A percentile compares a stretch with the other conserved stretches of the same genome.
phyloP scores from a whole-genome alignment of 2,329 filamentous ascomycete genomes.

The Penicillium verrucosum region DNA sequence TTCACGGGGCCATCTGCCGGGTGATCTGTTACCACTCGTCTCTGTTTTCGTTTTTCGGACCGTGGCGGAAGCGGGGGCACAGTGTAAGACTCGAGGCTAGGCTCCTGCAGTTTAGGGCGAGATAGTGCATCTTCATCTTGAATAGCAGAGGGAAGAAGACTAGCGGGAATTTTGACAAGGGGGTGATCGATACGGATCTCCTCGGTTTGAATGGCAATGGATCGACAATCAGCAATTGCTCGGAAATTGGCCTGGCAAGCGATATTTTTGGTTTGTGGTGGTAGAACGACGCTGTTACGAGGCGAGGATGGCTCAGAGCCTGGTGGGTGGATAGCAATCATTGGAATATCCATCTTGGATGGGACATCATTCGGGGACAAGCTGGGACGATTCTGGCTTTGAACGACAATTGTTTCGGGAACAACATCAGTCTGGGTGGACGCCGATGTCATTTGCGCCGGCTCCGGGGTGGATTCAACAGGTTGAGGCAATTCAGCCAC shows the following conservation, averaged over 20 bases:
- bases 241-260: conserved; percentile 71
- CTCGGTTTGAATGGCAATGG: conserved; percentile 76
- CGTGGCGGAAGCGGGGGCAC: conserved; percentile 36
- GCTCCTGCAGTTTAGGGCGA: conserved; percentile 20
- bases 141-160: conserved; percentile 76
- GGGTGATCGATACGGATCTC: conserved; percentile 81
- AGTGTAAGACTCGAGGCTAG: conserved; percentile 34
- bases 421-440: conserved; percentile 38
- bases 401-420: conserved; percentile 6
- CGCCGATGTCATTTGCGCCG: conserved; percentile 25
- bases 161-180: conserved; percentile 68
- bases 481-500: conserved; percentile 21
- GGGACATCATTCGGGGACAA: conserved; percentile 15
- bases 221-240: conserved; percentile 47
- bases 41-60: conserved; percentile 28
- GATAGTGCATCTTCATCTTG: conserved; percentile 52
- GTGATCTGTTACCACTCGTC: conserved; percentile 38
- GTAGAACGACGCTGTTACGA: conserved; percentile 69
- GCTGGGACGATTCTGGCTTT: conserved; percentile 12
- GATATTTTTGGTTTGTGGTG: conserved; percentile 75
- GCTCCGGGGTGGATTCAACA: conserved; percentile 5
- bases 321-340: conserved; percentile 88
- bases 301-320: conserved; percentile 79
- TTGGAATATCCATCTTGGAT: conserved; percentile 61
- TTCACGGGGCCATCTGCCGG: conserved; percentile 40